A percentile compares a stretch with the other conserved stretches of the same genome.
phyloP scores from a whole-genome alignment of 768 basidiomycete species.

The Auricularia sp. region DNA sequence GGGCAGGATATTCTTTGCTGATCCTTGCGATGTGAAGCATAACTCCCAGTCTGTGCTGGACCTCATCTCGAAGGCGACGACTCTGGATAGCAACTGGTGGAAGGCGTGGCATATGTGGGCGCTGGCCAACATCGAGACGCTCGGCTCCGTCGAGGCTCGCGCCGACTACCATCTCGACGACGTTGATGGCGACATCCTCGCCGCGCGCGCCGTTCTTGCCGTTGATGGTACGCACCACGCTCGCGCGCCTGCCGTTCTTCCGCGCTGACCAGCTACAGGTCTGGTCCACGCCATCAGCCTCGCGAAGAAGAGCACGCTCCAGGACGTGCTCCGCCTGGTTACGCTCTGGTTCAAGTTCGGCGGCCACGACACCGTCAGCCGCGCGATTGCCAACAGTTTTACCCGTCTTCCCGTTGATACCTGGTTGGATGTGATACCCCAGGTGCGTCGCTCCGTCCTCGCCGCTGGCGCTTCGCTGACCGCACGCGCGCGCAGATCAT shows the following conservation, averaged over 20 bases:
- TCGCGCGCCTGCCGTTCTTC: not conserved
- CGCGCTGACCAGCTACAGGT: slow-evolving; percentile 18
- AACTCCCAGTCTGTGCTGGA: not conserved
- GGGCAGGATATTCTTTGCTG: not conserved
- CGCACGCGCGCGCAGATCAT: slow-evolving; percentile 30
- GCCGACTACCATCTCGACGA: slow-evolving; percentile 22
- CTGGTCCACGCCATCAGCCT: slow-evolving; percentile 39
- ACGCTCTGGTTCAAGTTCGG: slow-evolving; percentile 44
- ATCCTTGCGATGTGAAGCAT: slow-evolving; percentile 15
- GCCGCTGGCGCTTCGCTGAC: not conserved
- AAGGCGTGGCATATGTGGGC: slow-evolving; percentile 46
- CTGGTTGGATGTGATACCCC: slow-evolving; percentile 43
- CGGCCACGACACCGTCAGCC: slow-evolving; percentile 28
- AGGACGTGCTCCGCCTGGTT: slow-evolving; percentile 36
- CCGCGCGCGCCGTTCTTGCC: not conserved
- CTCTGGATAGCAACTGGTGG: slow-evolving; percentile 39
- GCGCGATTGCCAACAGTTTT: slow-evolving; percentile 32
- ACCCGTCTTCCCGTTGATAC: slow-evolving; percentile 35
- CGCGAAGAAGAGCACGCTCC: slow-evolving; percentile 33
- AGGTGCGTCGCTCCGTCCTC: slow-evolving; percentile 19
- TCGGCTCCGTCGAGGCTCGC: slow-evolving; percentile 14
- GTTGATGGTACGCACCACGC: not conserved
- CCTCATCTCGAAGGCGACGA: slow-evolving; percentile 24
- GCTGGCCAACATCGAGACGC: slow-evolving; percentile 38
- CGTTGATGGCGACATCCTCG: slow-evolving; percentile 9